Evolutionary conservation across 768 basidiomycete species (phyloP), one percentile per base, ranked within the genome.

Genomic region (Agrocybe chaxingu): DNA sequence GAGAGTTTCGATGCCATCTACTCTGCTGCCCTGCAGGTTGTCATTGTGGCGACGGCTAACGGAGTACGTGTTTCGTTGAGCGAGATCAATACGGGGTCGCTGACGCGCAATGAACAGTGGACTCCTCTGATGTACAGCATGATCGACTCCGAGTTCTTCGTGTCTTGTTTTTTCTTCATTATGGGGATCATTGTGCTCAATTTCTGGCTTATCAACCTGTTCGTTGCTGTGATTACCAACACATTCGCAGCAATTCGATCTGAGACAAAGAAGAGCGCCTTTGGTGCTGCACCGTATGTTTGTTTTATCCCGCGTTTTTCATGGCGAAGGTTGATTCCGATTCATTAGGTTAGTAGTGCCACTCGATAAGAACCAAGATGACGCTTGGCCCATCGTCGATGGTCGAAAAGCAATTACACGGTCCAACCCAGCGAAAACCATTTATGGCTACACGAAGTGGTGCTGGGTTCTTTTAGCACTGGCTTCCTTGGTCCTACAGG

Each of bases 141-240:
- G 74, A 89, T 97, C 63, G 90, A 92, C 59, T 76, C 94, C 0
- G 96, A 98, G 62, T 95, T 86, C 68, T 90, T 88, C 63, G 70
- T 86, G n/a, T 90, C 92, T 1, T 87, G 80, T 54, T 73, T 94
- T 51, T 98, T 91, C 71, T 97, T 91, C 72, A 85, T 98, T 53
- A 69, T 84, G 30, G 85, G 85, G 48, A 73, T 98, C 53, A 71
- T 98, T 56, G 79, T 97, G 18, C 77, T 98, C 58, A 96, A 98
- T 66, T 92, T 97, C 64, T 92, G 91, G 91, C 75, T 96, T 51
- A 86, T 95, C 74, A 93, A 94, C 64, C 68, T 97, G 39, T 89
- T 95, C 63, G 91, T 97, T 49, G 94, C 95, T 12, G 93, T 97
- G n/a, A 95, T 96, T 55, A 92, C 92, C 29, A 89, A 92, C 61